phyloP scores from a whole-genome alignment of 2,329 filamentous ascomycete species.

The Amauroascus verrucosus region DNA sequence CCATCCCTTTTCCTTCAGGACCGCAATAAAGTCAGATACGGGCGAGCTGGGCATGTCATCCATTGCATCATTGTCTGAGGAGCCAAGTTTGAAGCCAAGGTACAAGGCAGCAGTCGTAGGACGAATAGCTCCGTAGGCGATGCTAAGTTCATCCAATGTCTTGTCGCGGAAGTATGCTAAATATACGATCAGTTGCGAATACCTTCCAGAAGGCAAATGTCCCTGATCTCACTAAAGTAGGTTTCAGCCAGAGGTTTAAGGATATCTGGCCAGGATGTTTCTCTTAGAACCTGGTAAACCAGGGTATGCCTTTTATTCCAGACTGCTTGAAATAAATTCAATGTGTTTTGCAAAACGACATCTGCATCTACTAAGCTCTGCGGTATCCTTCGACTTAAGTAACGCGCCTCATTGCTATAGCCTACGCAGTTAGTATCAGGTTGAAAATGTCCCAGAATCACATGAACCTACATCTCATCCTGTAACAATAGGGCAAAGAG shows the following conservation, averaged over 20 bases:
- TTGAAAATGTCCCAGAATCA: background rate
- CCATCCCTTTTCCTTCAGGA: conserved; percentile 31
- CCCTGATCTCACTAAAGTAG: conserved; percentile 28
- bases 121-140: conserved; percentile 33
- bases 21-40: conserved; percentile 24
- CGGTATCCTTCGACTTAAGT: conserved; percentile 31
- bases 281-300: conserved; percentile 29
- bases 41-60: conserved; percentile 20
- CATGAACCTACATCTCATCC: conserved; percentile 29
- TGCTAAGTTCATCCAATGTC: conserved; percentile 30
- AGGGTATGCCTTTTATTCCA: conserved; percentile 30
- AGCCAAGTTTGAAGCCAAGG: conserved; percentile 27
- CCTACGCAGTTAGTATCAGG: background rate
- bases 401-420: conserved; percentile 28
- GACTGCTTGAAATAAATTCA: conserved; percentile 29
- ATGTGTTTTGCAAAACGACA: conserved; percentile 27
- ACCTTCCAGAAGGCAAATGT: background rate
- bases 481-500: conserved; percentile 33
- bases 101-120: conserved; percentile 28
- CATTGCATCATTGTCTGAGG: conserved; percentile 13
- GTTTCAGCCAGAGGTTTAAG: conserved; percentile 26
- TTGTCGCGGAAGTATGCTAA: conserved; percentile 32
- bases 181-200: background rate
- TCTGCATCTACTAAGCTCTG: conserved; percentile 23
- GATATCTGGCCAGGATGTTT: conserved; percentile 27